Evolutionary conservation across 2,329 filamentous ascomycete genomes (phyloP).

Genomic region (Sporothrix dimorphospora): DNA sequence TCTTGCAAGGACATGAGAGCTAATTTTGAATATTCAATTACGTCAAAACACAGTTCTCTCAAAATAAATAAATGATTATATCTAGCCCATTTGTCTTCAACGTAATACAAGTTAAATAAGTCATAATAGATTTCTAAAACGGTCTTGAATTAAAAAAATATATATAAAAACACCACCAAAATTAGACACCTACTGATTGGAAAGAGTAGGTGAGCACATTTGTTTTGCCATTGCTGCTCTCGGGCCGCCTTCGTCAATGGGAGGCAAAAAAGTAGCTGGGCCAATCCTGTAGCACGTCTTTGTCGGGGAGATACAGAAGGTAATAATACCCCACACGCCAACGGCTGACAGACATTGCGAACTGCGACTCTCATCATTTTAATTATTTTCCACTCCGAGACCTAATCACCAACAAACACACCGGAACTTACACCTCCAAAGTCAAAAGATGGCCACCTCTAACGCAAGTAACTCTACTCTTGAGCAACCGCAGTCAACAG

Average conservation of each 20-base stretch:
- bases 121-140: neutral
- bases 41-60: no score
- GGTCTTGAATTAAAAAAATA: neutral
- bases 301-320: neutral
- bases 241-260: neutral
- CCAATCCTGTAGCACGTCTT: constrained; percentile 14
- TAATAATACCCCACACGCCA: neutral
- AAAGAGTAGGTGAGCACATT: neutral
- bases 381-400: neutral
- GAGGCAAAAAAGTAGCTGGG: neutral
- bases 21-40: no score
- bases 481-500: neutral
- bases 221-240: neutral
- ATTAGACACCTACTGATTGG: neutral
- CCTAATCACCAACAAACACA: neutral
- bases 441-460: neutral
- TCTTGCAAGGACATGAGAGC: no score
- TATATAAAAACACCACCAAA: neutral
- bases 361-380: neutral
- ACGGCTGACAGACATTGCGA: neutral
- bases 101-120: neutral
- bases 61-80: no score
- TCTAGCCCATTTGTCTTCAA: no score
- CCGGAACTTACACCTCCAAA: neutral
- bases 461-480: neutral